Base-by-base conservation (phyloP, 139 green algal species). In the Zygnema cylindricum region DNA sequence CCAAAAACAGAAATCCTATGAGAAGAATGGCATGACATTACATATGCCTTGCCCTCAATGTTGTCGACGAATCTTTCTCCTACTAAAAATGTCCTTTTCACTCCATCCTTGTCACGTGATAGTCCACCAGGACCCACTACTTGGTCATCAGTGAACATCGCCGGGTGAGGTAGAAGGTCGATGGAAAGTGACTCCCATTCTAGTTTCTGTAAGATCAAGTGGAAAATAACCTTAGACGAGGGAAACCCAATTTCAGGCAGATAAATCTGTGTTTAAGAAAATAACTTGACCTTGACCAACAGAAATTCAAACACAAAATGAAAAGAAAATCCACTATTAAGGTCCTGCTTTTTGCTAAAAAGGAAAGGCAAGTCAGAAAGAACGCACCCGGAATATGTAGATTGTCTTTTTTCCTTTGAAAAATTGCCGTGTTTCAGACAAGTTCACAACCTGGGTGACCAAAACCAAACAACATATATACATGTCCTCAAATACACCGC, bases 121-220 rank as follows among this genome's bases (percentile, higher is more conserved):
- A 23, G 25, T 82, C 23, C 11, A 0, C 39, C 40, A 23, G 42
- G 30, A 35, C 39, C 55, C 25, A 1, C 40, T 23, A 63, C 7
- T 40, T 3, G 25, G 25, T 76, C 33, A 23, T 76, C 78, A 7
- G 55, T 35, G 55, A 91, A 91, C 86, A 91, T 91, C 43, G 82
- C 69, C 1, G 86, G 86, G 55, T 91, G 86, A 33, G 86, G 86
- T 39, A 91, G 36, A 54, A 91, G 57, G 55, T 90, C 86, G 3
- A 91, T 85, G 11, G 86, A 91, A 42, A 91, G 23, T 35, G 43
- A 91, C 69, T 88, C n/a, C 86, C 86, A 91, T 69, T 89, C 86
- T 69, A 91, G 40, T 69, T 90, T 89, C 86, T 91, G 86, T 43
- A n/a, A n/a, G n/a, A n/a, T n/a, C n/a, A n/a, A n/a, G n/a, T n/a